Evolutionary conservation across 164 flowering plant species (phyloP).

Genomic region (Nelumbo lutea): DNA sequence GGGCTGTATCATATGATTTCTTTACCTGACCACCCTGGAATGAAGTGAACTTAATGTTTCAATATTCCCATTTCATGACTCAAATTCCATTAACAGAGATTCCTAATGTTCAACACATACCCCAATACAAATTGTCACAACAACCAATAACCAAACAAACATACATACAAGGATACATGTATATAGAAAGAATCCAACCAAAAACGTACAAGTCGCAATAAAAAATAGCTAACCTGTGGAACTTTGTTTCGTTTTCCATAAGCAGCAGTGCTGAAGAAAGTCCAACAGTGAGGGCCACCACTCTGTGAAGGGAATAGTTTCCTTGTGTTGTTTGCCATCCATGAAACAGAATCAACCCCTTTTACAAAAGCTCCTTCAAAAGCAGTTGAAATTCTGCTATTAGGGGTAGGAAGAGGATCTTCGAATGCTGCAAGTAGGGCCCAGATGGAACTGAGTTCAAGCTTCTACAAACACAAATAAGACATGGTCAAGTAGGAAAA

Average conservation of each 20-base stretch:
- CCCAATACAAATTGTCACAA: no score
- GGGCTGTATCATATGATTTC: no score
- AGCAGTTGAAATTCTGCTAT: slow-evolving; percentile 19
- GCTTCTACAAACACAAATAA: slow-evolving; percentile 42
- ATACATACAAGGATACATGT: no score
- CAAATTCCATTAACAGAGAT: no score
- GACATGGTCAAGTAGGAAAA: slow-evolving; percentile 2
- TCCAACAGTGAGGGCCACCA: slow-evolving; percentile 80
- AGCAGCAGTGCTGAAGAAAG: slow-evolving; percentile 84
- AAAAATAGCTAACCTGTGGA: slow-evolving; percentile 61
- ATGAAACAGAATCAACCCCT: slow-evolving; percentile 82
- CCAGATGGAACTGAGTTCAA: slow-evolving; percentile 91
- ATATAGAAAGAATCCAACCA: no score
- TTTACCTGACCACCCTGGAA: no score
- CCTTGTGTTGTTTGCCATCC: slow-evolving; percentile 90
- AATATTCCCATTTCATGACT: no score
- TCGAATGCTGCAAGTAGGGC: slow-evolving; percentile 96
- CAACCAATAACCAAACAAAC: no score
- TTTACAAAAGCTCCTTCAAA: slow-evolving; percentile 96
- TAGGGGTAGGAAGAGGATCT: slow-evolving; percentile 71
- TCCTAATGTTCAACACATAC: no score
- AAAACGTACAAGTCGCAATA: no score
- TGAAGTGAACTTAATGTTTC: no score
- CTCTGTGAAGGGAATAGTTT: slow-evolving; percentile 46
- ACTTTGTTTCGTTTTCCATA: slow-evolving; percentile 81